Evolutionary conservation across 2,329 filamentous ascomycete species (phyloP).

Genomic region (Rhynchosporium graminicola): DNA sequence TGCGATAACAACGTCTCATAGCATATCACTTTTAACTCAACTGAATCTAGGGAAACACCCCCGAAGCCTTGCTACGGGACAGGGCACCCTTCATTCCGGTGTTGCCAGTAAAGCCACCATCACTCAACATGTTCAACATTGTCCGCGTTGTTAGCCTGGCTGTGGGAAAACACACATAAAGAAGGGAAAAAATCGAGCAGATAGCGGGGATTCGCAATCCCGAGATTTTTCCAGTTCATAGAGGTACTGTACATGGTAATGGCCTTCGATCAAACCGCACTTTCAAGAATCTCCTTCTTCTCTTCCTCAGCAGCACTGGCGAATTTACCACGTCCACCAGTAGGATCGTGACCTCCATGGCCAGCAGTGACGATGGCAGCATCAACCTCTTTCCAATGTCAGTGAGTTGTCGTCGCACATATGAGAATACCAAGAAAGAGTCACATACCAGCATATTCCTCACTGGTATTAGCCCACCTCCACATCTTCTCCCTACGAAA

Average conservation of each 20-base stretch:
- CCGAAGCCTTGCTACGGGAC: too few species aligned
- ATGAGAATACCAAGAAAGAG: background rate
- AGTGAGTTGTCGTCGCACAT: background rate
- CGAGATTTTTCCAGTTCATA: background rate
- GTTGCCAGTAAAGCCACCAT: too few species aligned
- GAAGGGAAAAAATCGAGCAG: too few species aligned
- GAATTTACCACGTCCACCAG: conserved; percentile 20
- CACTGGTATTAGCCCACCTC: conserved; percentile 44
- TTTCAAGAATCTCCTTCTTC: conserved; percentile 9
- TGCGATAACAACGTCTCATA: too few species aligned
- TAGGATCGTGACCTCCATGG: conserved; percentile 16
- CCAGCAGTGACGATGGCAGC: conserved; percentile 14
- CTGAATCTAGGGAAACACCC: too few species aligned
- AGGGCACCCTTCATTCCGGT: too few species aligned
- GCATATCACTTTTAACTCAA: too few species aligned
- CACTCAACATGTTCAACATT: too few species aligned
- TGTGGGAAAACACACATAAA: too few species aligned
- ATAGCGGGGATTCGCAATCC: background rate
- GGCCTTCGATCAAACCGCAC: conserved; percentile 11
- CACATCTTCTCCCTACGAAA: conserved; percentile 76
- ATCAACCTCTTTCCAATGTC: conserved; percentile 22
- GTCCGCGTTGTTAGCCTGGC: too few species aligned
- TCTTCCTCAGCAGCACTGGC: background rate
- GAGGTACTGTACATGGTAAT: too few species aligned
- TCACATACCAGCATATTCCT: conserved; percentile 31